Evolutionary conservation across 192 early-diverging fungal genomes (phyloP), one percentile per base, ranked within the genome.

Genomic region (Paraglomus brasilianum): DNA sequence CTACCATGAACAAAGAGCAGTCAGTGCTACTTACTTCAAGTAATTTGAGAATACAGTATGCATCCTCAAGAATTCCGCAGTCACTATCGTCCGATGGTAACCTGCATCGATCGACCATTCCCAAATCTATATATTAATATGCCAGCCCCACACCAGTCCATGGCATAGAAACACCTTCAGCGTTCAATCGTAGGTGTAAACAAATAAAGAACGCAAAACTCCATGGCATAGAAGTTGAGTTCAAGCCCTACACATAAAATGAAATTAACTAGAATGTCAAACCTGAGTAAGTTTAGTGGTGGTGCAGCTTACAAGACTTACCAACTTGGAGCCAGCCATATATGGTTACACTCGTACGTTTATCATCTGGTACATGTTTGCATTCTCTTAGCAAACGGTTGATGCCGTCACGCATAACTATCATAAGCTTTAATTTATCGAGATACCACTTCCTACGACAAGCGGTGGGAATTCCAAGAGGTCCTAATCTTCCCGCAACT

Each of bases 41-140:
- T 30, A 49, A 65, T n/a, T 65, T 65, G 22, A 65, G 15, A 5
- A 49, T 38, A 6, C 62, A 65, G 11, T 49, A 65, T 2, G 13
- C 11, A 38, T 65, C 62, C 5, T 65, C 45, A 49, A 65, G 46
- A 0, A 49, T 40, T 3, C 62, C 45, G 21, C 1, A 65, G 7
- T 65, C 45, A 36, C 19, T 8, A 0, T 64, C 46, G 0, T 15
- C 62, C 9, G 62, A 49, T 0, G 62, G 62, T 48, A 65, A 49
- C 4, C 62, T 65, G 4, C 62, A 64, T 17, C 17, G 62, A 15
- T 64, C 46, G 3, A 64, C 14, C 10, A 64, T 19, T 1, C n/a
- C 46, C 62, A 64, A 64, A 64, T 64, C 62, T 64, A 9, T 64
- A 65, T n/a, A 65, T 65, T n/a, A n/a, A n/a, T n/a, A n/a, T n/a